Base-by-base conservation (phyloP, 106 monocot species). In the Acorus calamus region DNA sequence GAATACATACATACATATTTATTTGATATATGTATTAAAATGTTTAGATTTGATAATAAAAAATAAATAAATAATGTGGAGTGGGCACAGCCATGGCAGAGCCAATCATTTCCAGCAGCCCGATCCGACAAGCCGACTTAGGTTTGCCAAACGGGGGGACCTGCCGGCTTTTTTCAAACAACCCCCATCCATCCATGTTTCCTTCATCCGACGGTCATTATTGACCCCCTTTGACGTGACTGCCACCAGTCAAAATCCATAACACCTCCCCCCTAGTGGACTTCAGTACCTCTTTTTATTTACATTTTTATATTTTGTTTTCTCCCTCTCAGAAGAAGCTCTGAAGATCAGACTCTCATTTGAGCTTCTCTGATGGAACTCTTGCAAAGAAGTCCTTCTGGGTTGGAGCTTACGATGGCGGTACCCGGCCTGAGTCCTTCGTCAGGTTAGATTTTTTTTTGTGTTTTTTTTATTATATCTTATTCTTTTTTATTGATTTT, bases 321-420 rank as follows among this genome's bases (percentile, higher is more conserved):
- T 42, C 7, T 52, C 42, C 52, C 57, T 55, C 44, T 55, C 11
- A 47, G 4, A 28, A 28, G 28, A 28, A 28, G 28, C 28, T 28
- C 28, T 28, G 28, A 28, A 28, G 28, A 28, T 28, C 28, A 28
- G 28, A 11, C 42, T 45, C n/a, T 57, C n/a, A 44, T 46, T 66
- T 70, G 64, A 66, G 50, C 5, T 14, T 1, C 4, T 54, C 54
- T 42, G 12, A 10, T 50, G 50, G 54, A 63, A 48, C n/a, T 14
- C 41, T 7, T 46, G 11, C 55, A 6, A 48, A 57, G 57, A 28
- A 52, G 57, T 12, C 59, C 54, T 10, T 69, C 69, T 7, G 74
- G 74, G 28, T 59, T 88, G 52, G 80, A 83, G 75, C 80, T 88
- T 3, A 83, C 83, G 59, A 88, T 88, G 53, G 87, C 78, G 1